Percentiles rank a stretch among this genome's conserved stretches.
Evolutionary conservation across 2,329 filamentous ascomycete species (phyloP).

Genomic region (Cordyceps pruinosa): DNA sequence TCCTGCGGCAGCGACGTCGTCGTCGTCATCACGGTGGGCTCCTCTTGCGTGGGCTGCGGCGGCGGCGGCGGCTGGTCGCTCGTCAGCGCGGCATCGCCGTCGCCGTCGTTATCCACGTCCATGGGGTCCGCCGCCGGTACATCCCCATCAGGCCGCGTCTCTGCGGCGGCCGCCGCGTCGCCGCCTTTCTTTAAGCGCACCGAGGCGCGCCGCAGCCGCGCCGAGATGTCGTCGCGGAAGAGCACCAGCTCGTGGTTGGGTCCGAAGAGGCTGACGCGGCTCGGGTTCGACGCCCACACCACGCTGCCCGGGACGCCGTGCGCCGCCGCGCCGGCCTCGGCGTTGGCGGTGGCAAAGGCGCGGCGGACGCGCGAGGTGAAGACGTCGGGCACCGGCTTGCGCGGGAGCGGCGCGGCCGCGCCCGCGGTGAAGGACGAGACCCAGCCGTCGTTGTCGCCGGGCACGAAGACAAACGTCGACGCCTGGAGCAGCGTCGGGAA

Average conservation of each 20-base stretch:
- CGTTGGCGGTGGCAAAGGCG: conserved; percentile 71
- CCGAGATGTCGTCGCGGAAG: conserved; percentile 79
- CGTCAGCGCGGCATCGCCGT: not conserved
- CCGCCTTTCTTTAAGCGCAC: conserved; percentile 56
- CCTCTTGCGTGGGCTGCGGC: conserved; percentile 5
- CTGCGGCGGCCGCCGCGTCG: conserved; percentile 11
- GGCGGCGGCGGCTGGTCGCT: not conserved
- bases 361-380: conserved; percentile 84
- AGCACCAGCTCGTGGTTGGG: conserved; percentile 81
- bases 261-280: conserved; percentile 76
- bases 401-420: conserved; percentile 61
- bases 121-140: conserved; percentile 25
- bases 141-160: not conserved
- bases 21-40: conserved; percentile 14
- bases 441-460: conserved; percentile 98
- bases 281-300: conserved; percentile 84
- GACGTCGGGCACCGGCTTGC: conserved; percentile 70
- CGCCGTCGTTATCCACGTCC: conserved; percentile 30
- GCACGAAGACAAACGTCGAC: conserved; percentile 85
- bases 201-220: conserved; percentile 68
- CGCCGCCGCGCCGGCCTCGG: conserved; percentile 43
- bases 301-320: conserved; percentile 46
- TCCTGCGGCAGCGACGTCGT: conserved; percentile 37
- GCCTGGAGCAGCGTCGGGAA: conserved; percentile 73
- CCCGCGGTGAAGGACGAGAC: conserved; percentile 75